phyloP scores from a whole-genome alignment of 306 rosid species.

The Gastrolobium villosum region DNA sequence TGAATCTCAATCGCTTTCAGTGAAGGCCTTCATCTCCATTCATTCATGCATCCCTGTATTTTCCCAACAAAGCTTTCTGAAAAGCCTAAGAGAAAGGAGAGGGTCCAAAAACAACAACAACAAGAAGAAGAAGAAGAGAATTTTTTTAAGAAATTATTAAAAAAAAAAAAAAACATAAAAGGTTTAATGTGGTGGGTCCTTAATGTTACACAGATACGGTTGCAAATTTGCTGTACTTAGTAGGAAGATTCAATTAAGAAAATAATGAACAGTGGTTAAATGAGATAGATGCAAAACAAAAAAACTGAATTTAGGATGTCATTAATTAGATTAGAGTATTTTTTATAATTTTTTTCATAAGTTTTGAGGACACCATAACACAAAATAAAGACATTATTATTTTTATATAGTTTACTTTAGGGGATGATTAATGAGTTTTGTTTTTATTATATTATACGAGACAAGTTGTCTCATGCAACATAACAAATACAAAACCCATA shows the following conservation, averaged over 20 bases:
- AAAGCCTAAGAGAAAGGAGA: slow-evolving; percentile 56
- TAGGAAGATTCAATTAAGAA: slow-evolving; percentile 48
- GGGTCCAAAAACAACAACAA: slow-evolving; percentile 47
- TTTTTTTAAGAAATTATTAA: slow-evolving; percentile 36
- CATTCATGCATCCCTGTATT: slow-evolving; percentile 50
- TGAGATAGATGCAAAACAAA: not conserved
- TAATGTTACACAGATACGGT: slow-evolving; percentile 50
- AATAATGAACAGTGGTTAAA: slow-evolving; percentile 4
- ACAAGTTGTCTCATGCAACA: too few species aligned
- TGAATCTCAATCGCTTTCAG: slow-evolving; percentile 46
- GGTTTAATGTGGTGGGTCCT: slow-evolving; percentile 63
- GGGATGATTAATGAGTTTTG: too few species aligned
- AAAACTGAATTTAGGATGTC: not conserved
- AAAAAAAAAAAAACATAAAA: slow-evolving; percentile 11
- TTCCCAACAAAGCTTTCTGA: slow-evolving; percentile 60
- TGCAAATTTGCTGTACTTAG: slow-evolving; percentile 65
- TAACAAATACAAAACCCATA: too few species aligned
- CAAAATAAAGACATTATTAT: not conserved
- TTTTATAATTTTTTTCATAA: not conserved
- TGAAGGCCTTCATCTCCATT: slow-evolving; percentile 46
- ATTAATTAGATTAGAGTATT: not conserved
- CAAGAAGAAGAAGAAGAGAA: not conserved
- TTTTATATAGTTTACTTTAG: not conserved
- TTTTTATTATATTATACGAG: too few species aligned
- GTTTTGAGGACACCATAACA: slow-evolving; percentile 1